Conservation (phyloP, 768 basidiomycete species). For the Termitomyces sp. region DNA sequence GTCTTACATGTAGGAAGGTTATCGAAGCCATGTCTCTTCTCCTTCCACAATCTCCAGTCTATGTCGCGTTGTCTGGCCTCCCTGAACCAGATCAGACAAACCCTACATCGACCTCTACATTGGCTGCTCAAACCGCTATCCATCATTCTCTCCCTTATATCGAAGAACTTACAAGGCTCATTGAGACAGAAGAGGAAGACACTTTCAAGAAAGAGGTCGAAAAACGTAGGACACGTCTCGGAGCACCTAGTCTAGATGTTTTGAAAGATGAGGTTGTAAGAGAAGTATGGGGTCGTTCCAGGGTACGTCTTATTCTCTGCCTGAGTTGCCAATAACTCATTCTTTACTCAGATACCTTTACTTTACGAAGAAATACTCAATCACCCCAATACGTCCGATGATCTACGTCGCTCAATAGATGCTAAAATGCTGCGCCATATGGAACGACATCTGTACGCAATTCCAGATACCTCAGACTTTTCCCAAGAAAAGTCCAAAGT, state of each 20-base stretch:
- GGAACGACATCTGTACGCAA: conserved; percentile 51
- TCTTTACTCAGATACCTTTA: conserved; percentile 47
- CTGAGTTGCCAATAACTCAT: conserved; percentile 5
- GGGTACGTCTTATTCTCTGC: conserved; percentile 31
- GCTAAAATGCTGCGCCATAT: conserved; percentile 66
- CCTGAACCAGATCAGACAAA: conserved; percentile 75
- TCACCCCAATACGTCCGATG: conserved; percentile 75
- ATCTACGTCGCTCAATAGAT: conserved; percentile 73
- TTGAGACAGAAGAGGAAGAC: conserved; percentile 59
- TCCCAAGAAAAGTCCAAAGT: conserved; percentile 38
- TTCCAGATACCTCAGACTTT: conserved; percentile 38
- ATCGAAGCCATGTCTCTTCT: conserved; percentile 60
- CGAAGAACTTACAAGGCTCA: conserved; percentile 61
- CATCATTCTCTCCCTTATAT: conserved; percentile 67
- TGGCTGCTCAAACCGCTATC: conserved; percentile 52
- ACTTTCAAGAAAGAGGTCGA: conserved; percentile 62
- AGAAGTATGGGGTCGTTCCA: conserved; percentile 59
- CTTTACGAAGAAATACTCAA: conserved; percentile 78
- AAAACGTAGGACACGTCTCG: conserved; percentile 73
- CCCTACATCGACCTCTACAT: conserved; percentile 57
- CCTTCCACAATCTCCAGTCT: conserved; percentile 69
- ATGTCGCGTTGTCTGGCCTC: conserved; percentile 54
- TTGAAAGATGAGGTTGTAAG: conserved; percentile 57
- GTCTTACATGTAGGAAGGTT: conserved; percentile 37
- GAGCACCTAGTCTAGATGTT: conserved; percentile 53